phyloP scores from a whole-genome alignment of 768 basidiomycete genomes.

The Mycena crocata region DNA sequence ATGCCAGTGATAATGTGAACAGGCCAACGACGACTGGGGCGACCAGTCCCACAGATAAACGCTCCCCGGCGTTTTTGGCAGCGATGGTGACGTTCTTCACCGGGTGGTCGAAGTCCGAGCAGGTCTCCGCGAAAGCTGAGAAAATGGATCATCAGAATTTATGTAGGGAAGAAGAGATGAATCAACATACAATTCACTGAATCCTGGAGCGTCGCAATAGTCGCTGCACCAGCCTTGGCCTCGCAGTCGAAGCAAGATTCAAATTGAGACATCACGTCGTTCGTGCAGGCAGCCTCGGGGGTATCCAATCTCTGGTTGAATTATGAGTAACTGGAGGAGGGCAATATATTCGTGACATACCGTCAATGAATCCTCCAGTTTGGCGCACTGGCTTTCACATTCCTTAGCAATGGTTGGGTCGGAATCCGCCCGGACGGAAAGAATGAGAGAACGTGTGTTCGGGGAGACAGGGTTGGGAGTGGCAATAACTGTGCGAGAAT shows the following conservation, averaged over 20 bases:
- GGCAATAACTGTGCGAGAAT: constrained; percentile 1
- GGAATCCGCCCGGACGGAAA: background rate
- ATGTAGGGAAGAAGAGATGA: no score
- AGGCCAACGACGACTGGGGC: background rate
- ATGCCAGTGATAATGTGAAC: background rate
- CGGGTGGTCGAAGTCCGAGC: constrained; percentile 1
- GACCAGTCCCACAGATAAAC: background rate
- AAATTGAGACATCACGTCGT: constrained; percentile 17
- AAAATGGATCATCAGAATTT: background rate
- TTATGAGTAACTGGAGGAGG: background rate
- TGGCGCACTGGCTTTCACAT: constrained; percentile 10
- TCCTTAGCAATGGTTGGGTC: constrained; percentile 2
- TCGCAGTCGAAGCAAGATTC: constrained; percentile 27
- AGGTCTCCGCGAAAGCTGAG: background rate
- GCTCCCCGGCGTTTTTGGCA: constrained; percentile 7
- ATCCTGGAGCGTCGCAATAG: background rate
- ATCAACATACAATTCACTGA: constrained; percentile 11
- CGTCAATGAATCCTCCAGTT: constrained; percentile 2
- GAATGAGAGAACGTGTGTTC: background rate
- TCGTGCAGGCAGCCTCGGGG: background rate
- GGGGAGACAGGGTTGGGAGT: background rate
- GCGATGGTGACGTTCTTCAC: constrained; percentile 21
- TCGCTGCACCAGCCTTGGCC: constrained; percentile 1
- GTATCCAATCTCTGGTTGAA: constrained; percentile 2
- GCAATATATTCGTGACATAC: background rate